Conservation (phyloP, 2,329 filamentous ascomycete genomes). For the Fusarium pseudocircinatum region DNA sequence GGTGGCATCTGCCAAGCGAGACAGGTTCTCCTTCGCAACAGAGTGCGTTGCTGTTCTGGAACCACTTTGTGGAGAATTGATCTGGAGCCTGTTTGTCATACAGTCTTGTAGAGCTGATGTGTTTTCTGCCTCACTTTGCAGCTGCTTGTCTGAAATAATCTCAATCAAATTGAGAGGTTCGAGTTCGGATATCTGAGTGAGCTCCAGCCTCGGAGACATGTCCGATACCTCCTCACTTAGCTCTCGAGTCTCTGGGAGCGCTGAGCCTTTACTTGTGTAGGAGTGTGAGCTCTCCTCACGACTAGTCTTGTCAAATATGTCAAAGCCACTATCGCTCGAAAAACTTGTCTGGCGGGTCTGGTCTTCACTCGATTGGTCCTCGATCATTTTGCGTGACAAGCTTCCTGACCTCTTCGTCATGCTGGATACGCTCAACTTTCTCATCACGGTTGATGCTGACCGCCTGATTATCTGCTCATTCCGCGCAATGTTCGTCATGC, state of each 20-base stretch:
- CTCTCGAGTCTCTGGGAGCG: conserved; percentile 11
- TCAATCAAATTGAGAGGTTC: conserved; percentile 11
- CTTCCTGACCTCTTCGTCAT: conserved; percentile 78
- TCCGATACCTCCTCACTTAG: not conserved
- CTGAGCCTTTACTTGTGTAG: conserved; percentile 11
- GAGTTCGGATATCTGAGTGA: conserved; percentile 7
- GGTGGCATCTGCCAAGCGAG: not conserved
- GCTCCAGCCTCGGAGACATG: conserved; percentile 5
- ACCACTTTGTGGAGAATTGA: conserved; percentile 1
- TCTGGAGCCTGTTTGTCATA: conserved; percentile 12
- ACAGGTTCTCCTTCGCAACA: conserved; percentile 22
- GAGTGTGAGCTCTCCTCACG: conserved; percentile 18
- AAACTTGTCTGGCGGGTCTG: conserved; percentile 17
- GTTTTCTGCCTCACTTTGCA: not conserved
- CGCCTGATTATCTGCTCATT: conserved; percentile 78
- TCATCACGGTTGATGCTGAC: conserved; percentile 87
- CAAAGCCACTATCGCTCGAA: conserved; percentile 20
- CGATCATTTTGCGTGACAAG: conserved; percentile 42
- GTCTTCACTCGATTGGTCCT: not conserved
- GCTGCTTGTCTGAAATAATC: not conserved
- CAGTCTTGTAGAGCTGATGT: not conserved
- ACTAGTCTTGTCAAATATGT: conserved; percentile 3
- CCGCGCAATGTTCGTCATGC: conserved; percentile 73
- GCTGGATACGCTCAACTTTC: conserved; percentile 85
- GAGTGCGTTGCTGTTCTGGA: conserved; percentile 3